Conservation (phyloP, 768 basidiomycete species). For the Lactarius psammicola region DNA sequence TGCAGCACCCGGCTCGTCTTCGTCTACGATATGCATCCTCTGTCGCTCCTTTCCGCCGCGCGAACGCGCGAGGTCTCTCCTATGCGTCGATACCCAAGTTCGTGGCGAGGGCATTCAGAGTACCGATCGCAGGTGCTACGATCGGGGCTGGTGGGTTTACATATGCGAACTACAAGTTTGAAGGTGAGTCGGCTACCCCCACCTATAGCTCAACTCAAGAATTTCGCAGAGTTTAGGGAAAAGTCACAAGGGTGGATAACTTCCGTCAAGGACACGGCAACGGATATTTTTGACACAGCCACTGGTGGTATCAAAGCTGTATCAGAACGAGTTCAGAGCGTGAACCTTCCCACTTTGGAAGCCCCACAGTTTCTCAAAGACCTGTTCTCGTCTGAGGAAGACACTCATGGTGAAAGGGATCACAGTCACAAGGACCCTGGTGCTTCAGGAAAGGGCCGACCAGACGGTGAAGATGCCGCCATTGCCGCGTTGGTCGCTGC, state of each 20-base stretch:
- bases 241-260: slow-evolving; percentile 65
- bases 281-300: slow-evolving; percentile 70
- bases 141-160: slow-evolving; percentile 89
- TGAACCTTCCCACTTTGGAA: slow-evolving; percentile 57
- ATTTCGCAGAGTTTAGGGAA: slow-evolving; percentile 61
- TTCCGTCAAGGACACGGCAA: slow-evolving; percentile 64
- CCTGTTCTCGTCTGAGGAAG: slow-evolving; percentile 41
- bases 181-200: slow-evolving; percentile 54
- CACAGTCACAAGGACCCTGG: slow-evolving; percentile 39
- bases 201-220: not conserved
- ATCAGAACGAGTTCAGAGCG: slow-evolving; percentile 55
- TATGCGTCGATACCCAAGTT: slow-evolving; percentile 89
- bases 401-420: slow-evolving; percentile 32
- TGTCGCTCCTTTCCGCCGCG: slow-evolving; percentile 51
- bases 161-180: slow-evolving; percentile 96
- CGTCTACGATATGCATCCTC: slow-evolving; percentile 49
- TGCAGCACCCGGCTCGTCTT: slow-evolving; percentile 46
- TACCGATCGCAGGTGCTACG: slow-evolving; percentile 85
- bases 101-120: slow-evolving; percentile 80
- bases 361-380: slow-evolving; percentile 69
- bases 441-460: slow-evolving; percentile 42
- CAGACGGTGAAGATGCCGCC: slow-evolving; percentile 54
- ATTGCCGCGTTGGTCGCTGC: slow-evolving; percentile 77
- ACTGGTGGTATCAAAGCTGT: slow-evolving; percentile 64
- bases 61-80: slow-evolving; percentile 74